Percentiles rank a stretch among this genome's conserved stretches.
These are phyloP conservation scores for Neoboletus magnificus DNA, from an alignment of 768 basidiomycete species.

Conservation along the genomic window DNA sequence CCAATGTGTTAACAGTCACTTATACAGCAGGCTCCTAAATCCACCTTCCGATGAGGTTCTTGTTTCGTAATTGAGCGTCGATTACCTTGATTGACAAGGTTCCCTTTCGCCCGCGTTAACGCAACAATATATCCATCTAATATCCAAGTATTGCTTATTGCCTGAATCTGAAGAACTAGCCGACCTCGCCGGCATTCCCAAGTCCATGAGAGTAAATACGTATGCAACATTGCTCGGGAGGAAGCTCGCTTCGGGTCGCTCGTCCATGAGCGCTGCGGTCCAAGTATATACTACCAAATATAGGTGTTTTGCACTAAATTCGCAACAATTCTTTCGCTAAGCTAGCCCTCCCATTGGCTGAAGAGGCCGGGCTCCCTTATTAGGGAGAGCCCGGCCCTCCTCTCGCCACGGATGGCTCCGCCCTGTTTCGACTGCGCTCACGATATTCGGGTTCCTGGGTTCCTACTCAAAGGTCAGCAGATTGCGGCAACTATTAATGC, in stretches of 20 bases:
- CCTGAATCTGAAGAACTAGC: neutral
- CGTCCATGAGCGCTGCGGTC: no score
- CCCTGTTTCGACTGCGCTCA: neutral
- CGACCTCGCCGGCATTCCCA: neutral
- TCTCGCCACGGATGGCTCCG: no score
- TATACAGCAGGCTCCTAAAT: no score
- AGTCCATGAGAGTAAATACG: neutral
- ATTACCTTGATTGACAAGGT: neutral
- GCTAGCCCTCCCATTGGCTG: no score
- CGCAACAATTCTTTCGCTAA: no score
- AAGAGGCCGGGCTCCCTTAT: no score
- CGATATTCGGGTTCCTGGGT: neutral
- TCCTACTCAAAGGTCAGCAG: neutral
- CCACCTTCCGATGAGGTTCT: neutral
- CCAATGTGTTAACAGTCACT: neutral
- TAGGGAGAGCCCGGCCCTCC: no score
- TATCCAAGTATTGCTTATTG: neutral
- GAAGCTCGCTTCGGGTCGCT: no score
- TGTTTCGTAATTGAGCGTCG: neutral
- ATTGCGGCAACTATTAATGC: neutral
- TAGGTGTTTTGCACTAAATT: neutral
- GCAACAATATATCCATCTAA: neutral
- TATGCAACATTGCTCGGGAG: neutral
- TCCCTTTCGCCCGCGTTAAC: neutral
- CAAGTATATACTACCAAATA: neutral